These are phyloP conservation scores for Collybia nuda DNA, from an alignment of 768 basidiomycete genomes.

Conservation along the genomic window DNA sequence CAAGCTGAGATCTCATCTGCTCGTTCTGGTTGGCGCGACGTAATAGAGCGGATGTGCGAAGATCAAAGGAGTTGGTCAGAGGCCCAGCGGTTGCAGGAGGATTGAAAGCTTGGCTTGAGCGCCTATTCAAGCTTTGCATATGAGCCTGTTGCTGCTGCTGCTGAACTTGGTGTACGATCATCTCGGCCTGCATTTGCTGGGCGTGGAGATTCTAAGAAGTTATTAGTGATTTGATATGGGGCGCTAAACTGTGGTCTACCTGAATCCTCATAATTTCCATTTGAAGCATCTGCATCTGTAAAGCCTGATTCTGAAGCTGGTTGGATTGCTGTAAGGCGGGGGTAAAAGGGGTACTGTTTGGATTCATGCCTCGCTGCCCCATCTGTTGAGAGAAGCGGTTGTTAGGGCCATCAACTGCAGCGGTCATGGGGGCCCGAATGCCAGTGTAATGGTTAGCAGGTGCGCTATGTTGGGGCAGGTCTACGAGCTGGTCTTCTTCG, in stretches of 20 bases:
- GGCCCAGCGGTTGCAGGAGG: conserved; percentile 79
- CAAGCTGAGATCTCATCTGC: conserved; percentile 60
- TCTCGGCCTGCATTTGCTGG: conserved; percentile 75
- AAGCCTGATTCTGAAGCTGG: conserved; percentile 56
- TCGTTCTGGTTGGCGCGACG: conserved; percentile 74
- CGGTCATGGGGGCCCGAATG: conserved; percentile 60
- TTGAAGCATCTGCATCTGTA: conserved; percentile 86
- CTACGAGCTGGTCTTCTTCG: conserved; percentile 64
- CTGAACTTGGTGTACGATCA: conserved; percentile 62
- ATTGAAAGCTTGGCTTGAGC: conserved; percentile 45
- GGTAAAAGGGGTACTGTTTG: conserved; percentile 55
- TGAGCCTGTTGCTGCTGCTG: conserved; percentile 43
- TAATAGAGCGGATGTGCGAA: conserved; percentile 52
- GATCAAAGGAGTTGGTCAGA: conserved; percentile 59
- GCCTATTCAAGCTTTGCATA: conserved; percentile 43
- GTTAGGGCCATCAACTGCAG: conserved; percentile 67
- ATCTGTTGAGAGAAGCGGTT: conserved; percentile 71
- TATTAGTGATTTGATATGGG: conserved; percentile 5
- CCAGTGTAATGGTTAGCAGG: conserved; percentile 41
- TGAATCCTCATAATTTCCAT: conserved; percentile 81
- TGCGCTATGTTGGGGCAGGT: conserved; percentile 52
- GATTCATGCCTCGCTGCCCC: conserved; percentile 46
- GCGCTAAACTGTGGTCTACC: conserved; percentile 39
- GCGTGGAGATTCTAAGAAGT: conserved; percentile 58
- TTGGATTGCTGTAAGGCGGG: conserved; percentile 44